Evolutionary conservation across 441 rosid species (phyloP), one percentile per base, ranked within the genome.

Genomic region (Syzygium malaccense): DNA sequence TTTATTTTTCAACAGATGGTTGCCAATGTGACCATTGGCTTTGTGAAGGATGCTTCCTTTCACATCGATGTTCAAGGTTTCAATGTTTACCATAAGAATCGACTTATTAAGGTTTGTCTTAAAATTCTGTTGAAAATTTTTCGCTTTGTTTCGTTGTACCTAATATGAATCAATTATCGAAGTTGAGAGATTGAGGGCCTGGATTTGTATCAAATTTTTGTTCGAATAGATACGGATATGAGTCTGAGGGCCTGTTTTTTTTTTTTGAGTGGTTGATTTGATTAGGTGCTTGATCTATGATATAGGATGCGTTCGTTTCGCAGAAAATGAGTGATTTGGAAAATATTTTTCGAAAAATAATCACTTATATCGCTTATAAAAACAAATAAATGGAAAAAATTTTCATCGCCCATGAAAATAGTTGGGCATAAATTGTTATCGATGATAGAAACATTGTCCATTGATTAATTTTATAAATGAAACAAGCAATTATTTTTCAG

Each of bases 31-130:
- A 90, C 89, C 48, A 86, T 91, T n/a, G 93, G 93, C 28, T 91
- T 91, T 62, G 86, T 90, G 80, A 91, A 90, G 90, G 93, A 91
- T 89, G 93, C 92, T 17, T 55, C 79, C 78, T 89, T 84, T 37
- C 85, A 57, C 53, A 32, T 86, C 18, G 87, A 87, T 66, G 66
- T 87, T 85, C 91, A 91, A 85, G 93, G 93, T 48, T 91, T 90
- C 79, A 86, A 89, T 88, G 89, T 91, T 57, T 91, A 91, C 87
- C 91, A 90, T 55, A 86, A 85, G 62, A 90, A 90, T 86, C 91
- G 93, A 19, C 91, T 90, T 71, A 89, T 91, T 71, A 85, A 89
- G 90, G 93, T 91, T 26, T 9, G 49, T 57, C 58, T 32, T 23
- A 78, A 25, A 51, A 75, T 32, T 56, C 30, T 41, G 66, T 41